These are phyloP conservation scores for Clausena lansium DNA, from an alignment of 345 rosid genomes.

Conservation along the genomic window DNA sequence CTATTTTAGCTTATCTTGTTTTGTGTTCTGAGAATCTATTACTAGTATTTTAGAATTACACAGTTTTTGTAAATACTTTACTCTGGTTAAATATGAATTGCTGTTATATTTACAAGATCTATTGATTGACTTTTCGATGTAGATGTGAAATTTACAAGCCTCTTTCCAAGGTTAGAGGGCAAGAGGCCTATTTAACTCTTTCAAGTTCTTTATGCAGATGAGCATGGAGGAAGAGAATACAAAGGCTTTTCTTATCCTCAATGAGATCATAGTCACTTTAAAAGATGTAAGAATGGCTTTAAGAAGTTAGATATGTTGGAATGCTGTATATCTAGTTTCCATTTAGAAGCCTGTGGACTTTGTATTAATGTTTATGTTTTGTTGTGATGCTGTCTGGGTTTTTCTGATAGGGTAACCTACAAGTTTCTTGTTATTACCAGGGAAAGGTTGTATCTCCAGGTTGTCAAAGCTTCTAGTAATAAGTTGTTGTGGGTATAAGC, in stretches of 20 bases:
- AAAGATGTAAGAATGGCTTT: conserved; percentile 67
- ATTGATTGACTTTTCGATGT: neutral
- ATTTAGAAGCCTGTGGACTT: conserved; percentile 1
- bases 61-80: neutral
- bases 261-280: conserved; percentile 78
- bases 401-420: neutral
- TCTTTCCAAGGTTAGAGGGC: neutral
- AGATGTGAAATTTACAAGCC: neutral
- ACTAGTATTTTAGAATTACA: neutral
- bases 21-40: neutral
- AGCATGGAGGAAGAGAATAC: conserved; percentile 63
- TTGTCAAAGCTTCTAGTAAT: neutral
- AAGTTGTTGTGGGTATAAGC: neutral
- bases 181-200: conserved; percentile 15
- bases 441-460: neutral
- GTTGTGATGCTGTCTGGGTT: neutral
- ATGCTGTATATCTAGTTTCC: neutral
- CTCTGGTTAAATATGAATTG: neutral
- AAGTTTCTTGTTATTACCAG: neutral
- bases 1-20: neutral
- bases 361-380: neutral
- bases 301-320: neutral
- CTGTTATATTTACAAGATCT: neutral
- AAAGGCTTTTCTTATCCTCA: conserved; percentile 80
- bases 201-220: conserved; percentile 46